Percentiles rank a stretch among this genome's conserved stretches.
Conservation (phyloP, 495 filamentous ascomycete genomes). For the Aspergillus nanangensis region DNA sequence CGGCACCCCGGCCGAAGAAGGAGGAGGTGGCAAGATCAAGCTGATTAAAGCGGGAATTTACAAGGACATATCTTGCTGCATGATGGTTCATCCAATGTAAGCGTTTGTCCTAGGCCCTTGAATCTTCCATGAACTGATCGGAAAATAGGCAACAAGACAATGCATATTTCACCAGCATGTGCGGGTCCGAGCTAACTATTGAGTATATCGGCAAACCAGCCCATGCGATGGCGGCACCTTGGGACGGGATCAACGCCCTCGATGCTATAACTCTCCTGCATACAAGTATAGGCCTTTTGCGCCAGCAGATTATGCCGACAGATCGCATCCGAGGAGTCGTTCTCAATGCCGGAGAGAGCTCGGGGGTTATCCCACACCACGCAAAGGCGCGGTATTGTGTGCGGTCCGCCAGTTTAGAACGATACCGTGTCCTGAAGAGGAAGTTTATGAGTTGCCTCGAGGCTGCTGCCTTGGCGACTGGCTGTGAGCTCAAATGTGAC, state of each 20-base stretch:
- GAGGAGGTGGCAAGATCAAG: slow-evolving; percentile 59
- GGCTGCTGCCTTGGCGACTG: slow-evolving; percentile 34
- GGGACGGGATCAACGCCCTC: slow-evolving; percentile 10
- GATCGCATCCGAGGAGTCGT: slow-evolving; percentile 11
- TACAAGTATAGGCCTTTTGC: slow-evolving; percentile 5
- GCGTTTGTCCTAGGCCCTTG: not conserved
- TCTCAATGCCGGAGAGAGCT: slow-evolving; percentile 18
- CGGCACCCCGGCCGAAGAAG: slow-evolving; percentile 63
- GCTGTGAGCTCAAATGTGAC: not conserved
- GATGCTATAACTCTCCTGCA: slow-evolving; percentile 12
- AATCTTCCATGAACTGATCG: not conserved
- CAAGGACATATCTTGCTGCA: slow-evolving; percentile 50
- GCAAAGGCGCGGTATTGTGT: slow-evolving; percentile 33
- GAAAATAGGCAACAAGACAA: not conserved
- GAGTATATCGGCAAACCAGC: slow-evolving; percentile 9
- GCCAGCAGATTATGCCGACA: slow-evolving; percentile 11
- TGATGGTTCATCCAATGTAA: not conserved
- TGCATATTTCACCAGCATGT: too few relatives aligned
- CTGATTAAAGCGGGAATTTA: slow-evolving; percentile 56
- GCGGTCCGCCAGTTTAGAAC: slow-evolving; percentile 14
- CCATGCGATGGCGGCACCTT: slow-evolving; percentile 8
- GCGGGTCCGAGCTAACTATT: not conserved
- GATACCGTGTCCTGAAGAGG: slow-evolving; percentile 30
- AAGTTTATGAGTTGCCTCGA: slow-evolving; percentile 42
- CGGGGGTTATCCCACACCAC: slow-evolving; percentile 54